Evolutionary conservation across 441 rosid genomes (phyloP).

Genomic region (Pelargonium fulgidum): DNA sequence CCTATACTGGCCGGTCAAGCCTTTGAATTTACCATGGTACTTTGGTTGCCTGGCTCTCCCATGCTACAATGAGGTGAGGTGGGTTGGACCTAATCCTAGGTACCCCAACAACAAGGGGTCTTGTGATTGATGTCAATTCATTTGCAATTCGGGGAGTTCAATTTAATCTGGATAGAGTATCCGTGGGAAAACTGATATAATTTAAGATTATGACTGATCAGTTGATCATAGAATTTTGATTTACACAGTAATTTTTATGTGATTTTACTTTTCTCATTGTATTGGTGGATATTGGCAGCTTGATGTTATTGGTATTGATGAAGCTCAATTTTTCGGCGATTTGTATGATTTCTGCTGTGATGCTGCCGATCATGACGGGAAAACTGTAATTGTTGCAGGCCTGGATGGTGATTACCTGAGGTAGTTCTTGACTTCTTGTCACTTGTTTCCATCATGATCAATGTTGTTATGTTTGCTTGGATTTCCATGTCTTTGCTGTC

Average conservation of each 20-base stretch:
- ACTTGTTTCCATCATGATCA: background rate
- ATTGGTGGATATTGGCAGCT: conserved; percentile 34
- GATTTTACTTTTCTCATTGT: too few relatives aligned
- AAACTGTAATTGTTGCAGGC: conserved; percentile 66
- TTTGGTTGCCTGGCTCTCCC: too few relatives aligned
- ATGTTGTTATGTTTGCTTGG: background rate
- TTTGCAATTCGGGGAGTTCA: background rate
- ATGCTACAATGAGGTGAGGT: too few relatives aligned
- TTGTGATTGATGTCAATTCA: background rate
- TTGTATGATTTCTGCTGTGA: conserved; percentile 80
- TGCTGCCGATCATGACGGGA: conserved; percentile 78
- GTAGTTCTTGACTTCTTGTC: conserved; percentile 21
- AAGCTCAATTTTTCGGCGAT: conserved; percentile 89
- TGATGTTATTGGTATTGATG: conserved; percentile 88
- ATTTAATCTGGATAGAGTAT: background rate
- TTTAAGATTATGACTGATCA: background rate
- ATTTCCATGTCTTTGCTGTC: background rate
- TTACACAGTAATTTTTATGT: background rate
- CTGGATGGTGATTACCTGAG: conserved; percentile 88
- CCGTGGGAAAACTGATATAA: background rate
- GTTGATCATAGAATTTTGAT: background rate
- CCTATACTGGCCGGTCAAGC: too few relatives aligned
- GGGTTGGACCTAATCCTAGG: too few relatives aligned
- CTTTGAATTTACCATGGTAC: too few relatives aligned
- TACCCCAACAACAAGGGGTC: background rate